A percentile compares a stretch with the other conserved stretches of the same genome.
Evolutionary conservation across 2,329 filamentous ascomycete species (phyloP).

Genomic region (Fusarium virguliforme): DNA sequence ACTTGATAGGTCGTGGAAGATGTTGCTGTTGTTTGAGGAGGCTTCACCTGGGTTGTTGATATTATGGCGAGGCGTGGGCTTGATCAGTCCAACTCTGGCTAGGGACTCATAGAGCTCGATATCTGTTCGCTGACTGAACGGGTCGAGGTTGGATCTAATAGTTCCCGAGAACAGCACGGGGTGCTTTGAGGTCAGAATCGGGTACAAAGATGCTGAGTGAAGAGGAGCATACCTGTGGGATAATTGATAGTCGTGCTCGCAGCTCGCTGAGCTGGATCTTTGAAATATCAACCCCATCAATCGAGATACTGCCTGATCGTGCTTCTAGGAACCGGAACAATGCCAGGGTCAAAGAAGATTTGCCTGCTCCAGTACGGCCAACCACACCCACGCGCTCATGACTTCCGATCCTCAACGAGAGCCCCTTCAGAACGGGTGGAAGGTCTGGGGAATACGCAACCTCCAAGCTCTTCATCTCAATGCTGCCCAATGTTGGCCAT

Average conservation of each 20-base stretch:
- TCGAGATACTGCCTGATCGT: constrained; percentile 73
- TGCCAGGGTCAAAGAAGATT: constrained; percentile 81
- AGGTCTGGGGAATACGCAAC: constrained; percentile 80
- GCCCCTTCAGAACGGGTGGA: constrained; percentile 77
- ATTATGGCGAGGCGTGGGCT: constrained; percentile 39
- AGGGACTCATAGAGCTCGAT: constrained; percentile 78
- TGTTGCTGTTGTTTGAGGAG: constrained; percentile 69
- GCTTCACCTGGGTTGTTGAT: constrained; percentile 53
- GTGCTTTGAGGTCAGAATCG: constrained; percentile 65
- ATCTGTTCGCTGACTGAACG: constrained; percentile 79
- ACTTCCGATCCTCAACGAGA: constrained; percentile 75
- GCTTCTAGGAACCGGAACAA: constrained; percentile 84
- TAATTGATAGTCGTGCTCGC: constrained; percentile 80
- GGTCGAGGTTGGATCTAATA: constrained; percentile 81
- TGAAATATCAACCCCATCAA: constrained; percentile 82
- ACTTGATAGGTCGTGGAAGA: constrained; percentile 73
- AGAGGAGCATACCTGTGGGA: constrained; percentile 69
- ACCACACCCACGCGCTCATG: constrained; percentile 81
- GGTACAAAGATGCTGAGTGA: background rate
- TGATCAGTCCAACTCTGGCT: constrained; percentile 76
- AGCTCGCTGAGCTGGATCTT: constrained; percentile 78
- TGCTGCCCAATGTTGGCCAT: constrained; percentile 80
- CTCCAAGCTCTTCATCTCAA: constrained; percentile 80
- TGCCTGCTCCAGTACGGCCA: constrained; percentile 83
- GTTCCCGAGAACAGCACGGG: constrained; percentile 86